Conservation (phyloP, 495 filamentous ascomycete genomes). For the Lepraria neglecta region DNA sequence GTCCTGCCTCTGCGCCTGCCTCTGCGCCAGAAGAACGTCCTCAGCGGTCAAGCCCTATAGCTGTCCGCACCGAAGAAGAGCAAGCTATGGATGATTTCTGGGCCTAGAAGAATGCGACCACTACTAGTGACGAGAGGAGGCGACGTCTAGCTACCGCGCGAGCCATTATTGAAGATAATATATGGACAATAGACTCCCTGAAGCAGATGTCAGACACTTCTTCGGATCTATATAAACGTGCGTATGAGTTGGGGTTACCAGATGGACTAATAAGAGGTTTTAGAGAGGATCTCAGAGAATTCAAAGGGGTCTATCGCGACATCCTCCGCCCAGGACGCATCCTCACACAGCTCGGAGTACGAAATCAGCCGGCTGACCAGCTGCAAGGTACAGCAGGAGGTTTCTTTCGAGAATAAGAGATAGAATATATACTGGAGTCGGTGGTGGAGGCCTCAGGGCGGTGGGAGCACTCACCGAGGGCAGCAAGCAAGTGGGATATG, state of each 20-base stretch:
- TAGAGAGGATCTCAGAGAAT: neutral
- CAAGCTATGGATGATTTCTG: neutral
- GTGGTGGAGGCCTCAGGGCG: too few relatives aligned
- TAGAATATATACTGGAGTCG: too few relatives aligned
- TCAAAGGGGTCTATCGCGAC: neutral
- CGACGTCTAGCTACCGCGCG: neutral
- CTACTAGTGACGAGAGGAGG: neutral
- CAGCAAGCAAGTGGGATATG: too few relatives aligned
- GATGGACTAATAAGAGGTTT: neutral
- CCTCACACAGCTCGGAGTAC: neutral
- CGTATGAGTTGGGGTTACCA: neutral
- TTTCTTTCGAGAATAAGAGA: too few relatives aligned
- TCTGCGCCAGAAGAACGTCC: too few relatives aligned
- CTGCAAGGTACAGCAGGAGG: too few relatives aligned
- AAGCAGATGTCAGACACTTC: neutral
- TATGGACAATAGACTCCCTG: neutral
- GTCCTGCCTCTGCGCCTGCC: too few relatives aligned
- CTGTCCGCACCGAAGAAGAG: neutral
- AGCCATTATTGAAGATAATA: neutral
- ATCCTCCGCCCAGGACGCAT: too few relatives aligned
- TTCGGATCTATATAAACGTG: neutral
- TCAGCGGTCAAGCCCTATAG: neutral
- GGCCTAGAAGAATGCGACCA: neutral
- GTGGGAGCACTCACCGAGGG: too few relatives aligned
- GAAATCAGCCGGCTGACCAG: too few relatives aligned